Evolutionary conservation across 768 basidiomycete genomes (phyloP).

Genomic region (Terana coerulea): DNA sequence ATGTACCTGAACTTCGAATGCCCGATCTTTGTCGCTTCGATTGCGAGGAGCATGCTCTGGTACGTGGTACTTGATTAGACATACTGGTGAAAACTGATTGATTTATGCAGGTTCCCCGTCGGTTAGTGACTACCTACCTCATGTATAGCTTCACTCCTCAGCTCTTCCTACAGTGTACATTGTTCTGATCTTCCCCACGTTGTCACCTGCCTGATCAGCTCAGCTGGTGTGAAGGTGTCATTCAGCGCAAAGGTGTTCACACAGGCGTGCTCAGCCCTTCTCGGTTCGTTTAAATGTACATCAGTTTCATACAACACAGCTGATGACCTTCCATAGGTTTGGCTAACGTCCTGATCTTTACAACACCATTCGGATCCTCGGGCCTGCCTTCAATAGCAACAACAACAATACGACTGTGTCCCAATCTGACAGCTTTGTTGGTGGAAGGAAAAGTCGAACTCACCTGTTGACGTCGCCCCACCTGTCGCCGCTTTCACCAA

Average conservation of each 20-base stretch:
- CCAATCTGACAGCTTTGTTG: constrained; percentile 22
- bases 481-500: constrained; percentile 8
- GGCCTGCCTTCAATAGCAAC: constrained; percentile 45
- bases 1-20: constrained; percentile 41
- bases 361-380: constrained; percentile 64
- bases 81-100: constrained; percentile 3
- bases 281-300: too few relatives aligned
- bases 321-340: constrained; percentile 40
- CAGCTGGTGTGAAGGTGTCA: constrained; percentile 47
- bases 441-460: constrained; percentile 10
- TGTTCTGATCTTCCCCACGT: constrained; percentile 57
- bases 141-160: too few relatives aligned
- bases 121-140: constrained; percentile 38
- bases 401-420: too few relatives aligned
- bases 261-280: constrained; percentile 44
- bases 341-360: constrained; percentile 64
- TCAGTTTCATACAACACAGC: too few relatives aligned
- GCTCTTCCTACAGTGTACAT: constrained; percentile 49
- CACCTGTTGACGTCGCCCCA: constrained; percentile 20
- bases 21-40: constrained; percentile 54
- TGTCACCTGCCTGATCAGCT: constrained; percentile 42
- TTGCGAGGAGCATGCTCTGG: constrained; percentile 72
- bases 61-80: constrained; percentile 31
- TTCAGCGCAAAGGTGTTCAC: constrained; percentile 46
- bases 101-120: constrained; percentile 42